Conservation (phyloP, 2,329 filamentous ascomycete genomes). For the Grosmannia clavigera region DNA sequence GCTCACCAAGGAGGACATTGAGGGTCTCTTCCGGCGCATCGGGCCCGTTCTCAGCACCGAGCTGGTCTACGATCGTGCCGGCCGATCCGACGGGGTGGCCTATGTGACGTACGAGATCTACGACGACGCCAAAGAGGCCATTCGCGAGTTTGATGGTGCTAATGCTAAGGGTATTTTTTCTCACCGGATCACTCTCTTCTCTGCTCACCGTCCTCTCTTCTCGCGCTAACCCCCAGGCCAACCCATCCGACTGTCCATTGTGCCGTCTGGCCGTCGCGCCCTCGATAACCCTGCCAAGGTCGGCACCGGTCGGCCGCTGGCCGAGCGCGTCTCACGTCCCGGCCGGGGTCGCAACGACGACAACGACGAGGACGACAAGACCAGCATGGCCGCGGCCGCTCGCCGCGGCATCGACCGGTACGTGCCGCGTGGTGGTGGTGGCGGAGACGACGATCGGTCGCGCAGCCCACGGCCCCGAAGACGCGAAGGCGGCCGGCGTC, state of each 20-base stretch:
- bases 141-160: constrained; percentile 74
- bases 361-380: constrained; percentile 17
- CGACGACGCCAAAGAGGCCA: constrained; percentile 60
- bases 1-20: constrained; percentile 67
- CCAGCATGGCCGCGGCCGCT: constrained; percentile 25
- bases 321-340: constrained; percentile 45
- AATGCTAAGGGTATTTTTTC: constrained; percentile 61
- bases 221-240: constrained; percentile 40
- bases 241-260: constrained; percentile 62
- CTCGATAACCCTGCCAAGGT: constrained; percentile 44
- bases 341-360: constrained; percentile 32
- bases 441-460: constrained; percentile 21
- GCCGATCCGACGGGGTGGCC: constrained; percentile 74
- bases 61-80: constrained; percentile 74
- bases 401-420: constrained; percentile 69
- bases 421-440: constrained; percentile 39
- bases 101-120: constrained; percentile 67
- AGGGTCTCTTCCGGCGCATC: constrained; percentile 74
- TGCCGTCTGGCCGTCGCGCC: constrained; percentile 40
- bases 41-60: constrained; percentile 58
- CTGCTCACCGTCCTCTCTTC: background rate
- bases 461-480: constrained; percentile 43
- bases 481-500: constrained; percentile 32
- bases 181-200: background rate
- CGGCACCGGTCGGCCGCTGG: constrained; percentile 41